Evolutionary conservation across 2,329 filamentous ascomycete species (phyloP).

Genomic region (Penicillium sp.): DNA sequence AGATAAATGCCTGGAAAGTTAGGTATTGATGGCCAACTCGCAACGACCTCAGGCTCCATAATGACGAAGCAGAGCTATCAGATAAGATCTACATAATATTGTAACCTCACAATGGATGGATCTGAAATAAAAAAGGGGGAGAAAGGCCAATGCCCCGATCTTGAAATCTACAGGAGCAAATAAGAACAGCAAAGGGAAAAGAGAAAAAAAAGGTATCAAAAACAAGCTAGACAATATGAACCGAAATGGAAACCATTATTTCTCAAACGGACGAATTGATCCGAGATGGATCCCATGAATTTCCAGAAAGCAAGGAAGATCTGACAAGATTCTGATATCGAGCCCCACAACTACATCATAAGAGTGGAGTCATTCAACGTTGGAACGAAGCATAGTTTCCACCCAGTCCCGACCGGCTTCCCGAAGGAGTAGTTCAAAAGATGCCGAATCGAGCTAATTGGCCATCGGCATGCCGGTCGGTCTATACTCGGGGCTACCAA

Average conservation of each 20-base stretch:
- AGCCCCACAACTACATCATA: not conserved
- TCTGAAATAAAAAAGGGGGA: no score
- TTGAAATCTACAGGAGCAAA: not conserved
- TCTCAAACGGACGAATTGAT: not conserved
- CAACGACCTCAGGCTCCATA: no score
- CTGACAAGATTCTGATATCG: not conserved
- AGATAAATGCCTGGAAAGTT: no score
- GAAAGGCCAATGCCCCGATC: not conserved
- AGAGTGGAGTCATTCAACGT: not conserved
- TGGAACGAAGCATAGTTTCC: not conserved
- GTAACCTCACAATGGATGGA: no score
- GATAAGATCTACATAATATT: no score
- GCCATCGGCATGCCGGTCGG: conserved; percentile 1
- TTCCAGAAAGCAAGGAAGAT: not conserved
- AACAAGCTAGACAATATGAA: not conserved
- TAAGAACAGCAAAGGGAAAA: not conserved
- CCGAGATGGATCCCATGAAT: not conserved
- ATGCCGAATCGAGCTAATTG: not conserved
- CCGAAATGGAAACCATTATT: not conserved
- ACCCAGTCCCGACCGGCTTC: conserved; percentile 2
- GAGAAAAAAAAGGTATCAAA: not conserved
- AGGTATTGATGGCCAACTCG: no score
- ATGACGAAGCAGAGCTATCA: no score
- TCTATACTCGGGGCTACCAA: not conserved
- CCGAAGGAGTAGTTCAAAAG: conserved; percentile 1